Conservation (phyloP, 2,329 filamentous ascomycete genomes). For the Rhynchosporium secalis region DNA sequence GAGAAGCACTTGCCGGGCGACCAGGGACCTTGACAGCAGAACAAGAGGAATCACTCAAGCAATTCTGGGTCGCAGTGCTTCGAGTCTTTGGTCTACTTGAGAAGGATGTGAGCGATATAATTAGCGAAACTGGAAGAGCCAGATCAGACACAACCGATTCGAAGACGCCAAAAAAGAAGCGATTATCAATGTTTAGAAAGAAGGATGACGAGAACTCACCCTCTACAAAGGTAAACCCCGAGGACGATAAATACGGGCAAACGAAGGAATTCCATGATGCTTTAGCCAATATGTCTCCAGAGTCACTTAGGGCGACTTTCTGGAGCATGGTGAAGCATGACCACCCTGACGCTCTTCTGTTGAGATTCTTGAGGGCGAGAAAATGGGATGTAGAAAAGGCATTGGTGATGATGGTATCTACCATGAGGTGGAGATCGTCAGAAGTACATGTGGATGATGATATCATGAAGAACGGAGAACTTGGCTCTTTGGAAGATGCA, state of each 20-base stretch:
- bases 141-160: slow-evolving; percentile 32
- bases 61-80: slow-evolving; percentile 78
- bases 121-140: slow-evolving; percentile 28
- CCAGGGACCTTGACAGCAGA: slow-evolving; percentile 86
- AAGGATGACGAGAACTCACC: slow-evolving; percentile 51
- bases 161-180: slow-evolving; percentile 72
- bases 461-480: slow-evolving; percentile 77
- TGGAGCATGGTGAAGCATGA: slow-evolving; percentile 97
- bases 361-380: slow-evolving; percentile 83
- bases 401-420: slow-evolving; percentile 89
- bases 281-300: slow-evolving; percentile 72
- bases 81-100: slow-evolving; percentile 69
- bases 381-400: slow-evolving; percentile 97
- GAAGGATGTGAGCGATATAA: slow-evolving; percentile 36
- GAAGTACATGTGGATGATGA: slow-evolving; percentile 90
- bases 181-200: slow-evolving; percentile 67
- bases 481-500: slow-evolving; percentile 60
- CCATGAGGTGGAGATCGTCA: slow-evolving; percentile 83
- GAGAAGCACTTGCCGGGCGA: slow-evolving; percentile 63
- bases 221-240: slow-evolving; percentile 31
- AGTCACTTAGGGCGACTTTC: slow-evolving; percentile 76
- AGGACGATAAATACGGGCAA: slow-evolving; percentile 90
- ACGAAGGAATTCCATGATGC: slow-evolving; percentile 83
- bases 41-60: slow-evolving; percentile 82
- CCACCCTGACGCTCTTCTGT: slow-evolving; percentile 79